phyloP scores from a whole-genome alignment of 2,329 filamentous ascomycete species.

The Plenodomus tracheiphilus region DNA sequence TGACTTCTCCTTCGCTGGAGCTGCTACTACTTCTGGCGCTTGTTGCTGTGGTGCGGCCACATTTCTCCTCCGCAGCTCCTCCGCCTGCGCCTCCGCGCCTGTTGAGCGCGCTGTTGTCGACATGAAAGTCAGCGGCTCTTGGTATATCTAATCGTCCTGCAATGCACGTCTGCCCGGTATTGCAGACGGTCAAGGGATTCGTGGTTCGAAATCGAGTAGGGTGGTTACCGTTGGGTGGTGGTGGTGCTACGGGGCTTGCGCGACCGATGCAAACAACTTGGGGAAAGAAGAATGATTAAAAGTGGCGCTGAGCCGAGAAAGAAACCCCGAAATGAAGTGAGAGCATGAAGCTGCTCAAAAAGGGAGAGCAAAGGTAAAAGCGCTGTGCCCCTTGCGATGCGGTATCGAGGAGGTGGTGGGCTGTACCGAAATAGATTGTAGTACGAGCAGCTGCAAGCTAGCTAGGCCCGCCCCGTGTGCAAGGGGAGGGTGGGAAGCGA shows the following conservation, averaged over 20 bases:
- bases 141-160: background rate
- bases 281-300: slow-evolving; percentile 15
- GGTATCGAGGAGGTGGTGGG: slow-evolving; percentile 23
- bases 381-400: slow-evolving; percentile 27
- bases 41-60: slow-evolving; percentile 35
- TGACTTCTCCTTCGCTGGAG: slow-evolving; percentile 48
- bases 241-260: slow-evolving; percentile 11
- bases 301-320: slow-evolving; percentile 15
- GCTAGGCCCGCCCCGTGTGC: slow-evolving; percentile 13
- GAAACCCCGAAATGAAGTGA: slow-evolving; percentile 10
- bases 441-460: slow-evolving; percentile 20
- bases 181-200: slow-evolving; percentile 10
- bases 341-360: slow-evolving; percentile 4
- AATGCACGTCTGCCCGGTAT: slow-evolving; percentile 3
- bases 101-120: slow-evolving; percentile 39
- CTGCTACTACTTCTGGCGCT: slow-evolving; percentile 30
- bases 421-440: slow-evolving; percentile 32
- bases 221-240: slow-evolving; percentile 14
- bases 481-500: slow-evolving; percentile 15
- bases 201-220: slow-evolving; percentile 17
- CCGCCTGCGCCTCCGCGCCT: slow-evolving; percentile 47
- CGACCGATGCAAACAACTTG: slow-evolving; percentile 1
- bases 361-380: slow-evolving; percentile 13
- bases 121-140: slow-evolving; percentile 23
- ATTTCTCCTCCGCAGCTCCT: slow-evolving; percentile 53